These are phyloP conservation scores for Stevia rebaudiana DNA, from an alignment of 140 eudicot genomes.

Conservation along the genomic window DNA sequence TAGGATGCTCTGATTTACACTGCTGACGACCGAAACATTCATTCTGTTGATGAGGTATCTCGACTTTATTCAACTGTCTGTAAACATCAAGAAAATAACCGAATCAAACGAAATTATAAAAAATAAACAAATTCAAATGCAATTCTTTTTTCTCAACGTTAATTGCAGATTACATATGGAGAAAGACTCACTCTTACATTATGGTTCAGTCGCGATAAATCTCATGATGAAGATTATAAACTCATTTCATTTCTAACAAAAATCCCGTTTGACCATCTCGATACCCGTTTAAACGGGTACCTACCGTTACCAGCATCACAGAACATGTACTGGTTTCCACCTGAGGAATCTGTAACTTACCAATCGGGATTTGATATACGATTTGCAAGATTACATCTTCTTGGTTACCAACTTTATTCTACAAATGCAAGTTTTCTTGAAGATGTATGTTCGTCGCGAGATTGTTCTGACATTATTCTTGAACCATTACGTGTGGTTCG, in stretches of 20 bases:
- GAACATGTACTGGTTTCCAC: conserved; percentile 95
- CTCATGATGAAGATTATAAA: conserved; percentile 82
- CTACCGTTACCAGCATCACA: conserved; percentile 57
- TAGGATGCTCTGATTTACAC: conserved; percentile 87
- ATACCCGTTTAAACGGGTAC: conserved; percentile 10
- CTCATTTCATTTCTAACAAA: conserved; percentile 52
- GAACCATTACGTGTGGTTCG: conserved; percentile 45
- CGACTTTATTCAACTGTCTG: conserved; percentile 7
- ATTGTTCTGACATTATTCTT: conserved; percentile 31
- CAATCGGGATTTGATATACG: conserved; percentile 71
- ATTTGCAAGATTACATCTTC: conserved; percentile 56
- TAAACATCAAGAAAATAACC: not conserved
- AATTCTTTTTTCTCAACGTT: not conserved
- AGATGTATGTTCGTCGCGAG: conserved; percentile 18
- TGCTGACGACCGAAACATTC: conserved; percentile 75
- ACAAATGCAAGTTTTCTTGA: conserved; percentile 14
- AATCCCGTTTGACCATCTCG: conserved; percentile 2
- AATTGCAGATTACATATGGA: conserved; percentile 67
- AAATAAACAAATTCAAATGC: conserved; percentile 7
- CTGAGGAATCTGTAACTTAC: conserved; percentile 47
- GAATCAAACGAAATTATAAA: not conserved
- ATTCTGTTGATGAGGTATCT: conserved; percentile 83
- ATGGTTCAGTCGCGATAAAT: conserved; percentile 80
- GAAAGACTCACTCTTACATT: conserved; percentile 83
- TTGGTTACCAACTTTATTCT: conserved; percentile 56